These are phyloP conservation scores for Solanum aculeatissimum DNA, from an alignment of 305 asterid genomes.

Conservation along the genomic window DNA sequence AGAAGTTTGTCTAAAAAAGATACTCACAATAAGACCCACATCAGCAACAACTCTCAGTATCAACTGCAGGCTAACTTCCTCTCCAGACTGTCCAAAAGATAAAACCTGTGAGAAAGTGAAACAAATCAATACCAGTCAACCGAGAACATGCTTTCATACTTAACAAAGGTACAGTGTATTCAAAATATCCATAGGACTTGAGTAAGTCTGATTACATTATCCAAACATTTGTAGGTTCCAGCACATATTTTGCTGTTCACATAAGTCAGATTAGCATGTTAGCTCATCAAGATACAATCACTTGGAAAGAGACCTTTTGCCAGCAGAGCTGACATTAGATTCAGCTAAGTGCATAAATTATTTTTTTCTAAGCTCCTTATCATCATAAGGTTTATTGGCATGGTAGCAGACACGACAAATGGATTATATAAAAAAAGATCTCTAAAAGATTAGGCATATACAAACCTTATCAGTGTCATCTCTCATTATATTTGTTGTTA, in stretches of 20 bases:
- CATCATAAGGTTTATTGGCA: neutral
- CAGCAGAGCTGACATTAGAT: neutral
- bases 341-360: neutral
- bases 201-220: neutral
- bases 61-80: conserved; percentile 78
- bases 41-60: conserved; percentile 94
- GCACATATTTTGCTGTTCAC: neutral
- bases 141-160: neutral
- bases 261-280: neutral
- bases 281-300: neutral
- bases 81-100: conserved; percentile 76
- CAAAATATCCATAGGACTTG: neutral
- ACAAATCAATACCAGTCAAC: neutral
- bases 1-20: neutral
- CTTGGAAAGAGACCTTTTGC: neutral
- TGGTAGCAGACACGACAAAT: neutral
- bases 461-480: conserved; percentile 82
- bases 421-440: neutral
- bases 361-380: neutral
- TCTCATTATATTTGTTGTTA: conserved; percentile 66
- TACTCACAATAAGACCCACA: conserved; percentile 92
- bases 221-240: neutral
- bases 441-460: neutral
- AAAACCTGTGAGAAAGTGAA: conserved; percentile 46
- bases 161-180: neutral